Conservation (phyloP, 768 basidiomycete species). For the Russula sp. region DNA sequence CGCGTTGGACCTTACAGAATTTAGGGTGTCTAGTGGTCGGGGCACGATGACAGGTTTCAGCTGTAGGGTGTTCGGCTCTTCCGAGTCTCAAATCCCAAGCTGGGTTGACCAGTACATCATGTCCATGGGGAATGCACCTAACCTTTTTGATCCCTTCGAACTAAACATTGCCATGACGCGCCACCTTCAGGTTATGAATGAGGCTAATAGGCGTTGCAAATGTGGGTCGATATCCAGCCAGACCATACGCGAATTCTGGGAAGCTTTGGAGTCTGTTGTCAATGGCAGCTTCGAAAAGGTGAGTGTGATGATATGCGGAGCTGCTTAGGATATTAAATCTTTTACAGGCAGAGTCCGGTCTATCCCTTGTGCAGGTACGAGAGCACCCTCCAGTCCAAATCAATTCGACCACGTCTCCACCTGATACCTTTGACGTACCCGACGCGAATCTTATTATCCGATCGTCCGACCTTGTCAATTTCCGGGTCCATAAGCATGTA, state of each 20-base stretch:
- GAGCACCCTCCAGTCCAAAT: background rate
- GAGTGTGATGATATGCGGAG: background rate
- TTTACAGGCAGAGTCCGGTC: no score
- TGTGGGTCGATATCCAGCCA: background rate
- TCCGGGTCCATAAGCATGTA: conserved; percentile 8
- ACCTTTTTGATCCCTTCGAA: no score
- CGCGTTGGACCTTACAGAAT: no score
- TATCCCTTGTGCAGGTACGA: background rate
- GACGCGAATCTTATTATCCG: background rate
- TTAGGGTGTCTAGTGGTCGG: no score
- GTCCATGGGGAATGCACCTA: no score
- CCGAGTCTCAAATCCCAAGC: no score
- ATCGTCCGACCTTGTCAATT: conserved; percentile 2
- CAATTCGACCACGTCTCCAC: background rate
- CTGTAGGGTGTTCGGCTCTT: no score
- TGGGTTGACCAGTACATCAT: no score
- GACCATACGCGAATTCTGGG: conserved; percentile 14
- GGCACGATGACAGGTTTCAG: no score
- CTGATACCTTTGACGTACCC: background rate
- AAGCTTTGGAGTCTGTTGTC: background rate
- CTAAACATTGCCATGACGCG: no score
- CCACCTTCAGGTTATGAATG: no score
- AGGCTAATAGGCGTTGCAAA: background rate
- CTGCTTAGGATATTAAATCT: no score
- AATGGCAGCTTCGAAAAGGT: background rate